Percentiles rank a stretch among this genome's conserved stretches.
These are phyloP conservation scores for Xylaria palmicola DNA, from an alignment of 495 filamentous ascomycete genomes.

Conservation along the genomic window DNA sequence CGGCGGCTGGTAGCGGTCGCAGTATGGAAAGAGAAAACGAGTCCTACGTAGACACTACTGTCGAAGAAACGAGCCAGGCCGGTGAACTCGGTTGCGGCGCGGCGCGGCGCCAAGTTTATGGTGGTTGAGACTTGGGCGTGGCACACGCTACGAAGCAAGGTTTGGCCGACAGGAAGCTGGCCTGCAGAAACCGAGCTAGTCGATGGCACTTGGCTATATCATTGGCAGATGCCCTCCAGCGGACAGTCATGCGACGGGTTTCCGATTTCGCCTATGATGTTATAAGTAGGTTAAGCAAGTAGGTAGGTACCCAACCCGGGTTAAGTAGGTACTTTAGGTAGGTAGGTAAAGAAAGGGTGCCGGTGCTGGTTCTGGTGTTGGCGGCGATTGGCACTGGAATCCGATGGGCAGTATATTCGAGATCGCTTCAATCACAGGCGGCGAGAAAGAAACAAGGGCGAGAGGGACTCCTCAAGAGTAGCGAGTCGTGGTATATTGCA, in stretches of 20 bases:
- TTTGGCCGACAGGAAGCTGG: conserved; percentile 12
- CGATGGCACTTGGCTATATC: conserved; percentile 13
- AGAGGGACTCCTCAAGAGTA: not conserved
- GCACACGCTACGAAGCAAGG: conserved; percentile 11
- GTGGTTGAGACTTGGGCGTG: conserved; percentile 11
- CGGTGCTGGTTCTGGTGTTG: too few species aligned
- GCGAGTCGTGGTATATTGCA: not conserved
- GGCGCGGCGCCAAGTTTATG: conserved; percentile 12
- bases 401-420: too few species aligned
- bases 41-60: not conserved
- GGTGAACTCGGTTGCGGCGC: not conserved
- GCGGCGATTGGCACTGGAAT: too few species aligned
- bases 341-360: not conserved
- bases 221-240: conserved; percentile 5
- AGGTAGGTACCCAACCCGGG: too few species aligned
- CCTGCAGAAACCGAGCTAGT: conserved; percentile 10
- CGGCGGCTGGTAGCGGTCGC: not conserved
- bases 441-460: too few species aligned
- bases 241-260: conserved; percentile 9
- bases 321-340: too few species aligned
- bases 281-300: not conserved
- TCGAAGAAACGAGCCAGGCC: conserved; percentile 1
- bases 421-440: conserved; percentile 1
- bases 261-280: conserved; percentile 4
- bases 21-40: not conserved